A percentile compares a stretch with the other conserved stretches of the same genome.
These are phyloP conservation scores for Adansonia madagascariensis DNA, from an alignment of 441 rosid species.

Conservation along the genomic window DNA sequence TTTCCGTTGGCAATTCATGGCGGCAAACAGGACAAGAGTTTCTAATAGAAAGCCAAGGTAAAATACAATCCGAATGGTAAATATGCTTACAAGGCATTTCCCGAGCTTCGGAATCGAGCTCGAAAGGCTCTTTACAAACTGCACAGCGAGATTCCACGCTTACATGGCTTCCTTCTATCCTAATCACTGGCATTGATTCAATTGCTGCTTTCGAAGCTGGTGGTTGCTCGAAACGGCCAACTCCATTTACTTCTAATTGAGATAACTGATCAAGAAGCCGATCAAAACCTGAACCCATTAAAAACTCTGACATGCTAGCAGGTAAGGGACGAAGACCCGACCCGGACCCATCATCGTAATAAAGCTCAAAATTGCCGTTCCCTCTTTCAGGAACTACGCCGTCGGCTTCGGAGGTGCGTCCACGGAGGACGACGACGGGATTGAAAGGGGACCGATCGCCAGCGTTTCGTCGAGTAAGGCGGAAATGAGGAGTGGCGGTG, in stretches of 20 bases:
- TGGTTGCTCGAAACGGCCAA: constrained; percentile 47
- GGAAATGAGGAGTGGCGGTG: constrained; percentile 31
- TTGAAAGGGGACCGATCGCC: constrained; percentile 64
- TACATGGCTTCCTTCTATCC: constrained; percentile 42
- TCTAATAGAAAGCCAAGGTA: constrained; percentile 59
- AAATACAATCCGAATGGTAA: constrained; percentile 60
- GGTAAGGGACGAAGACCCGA: constrained; percentile 63
- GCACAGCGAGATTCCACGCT: constrained; percentile 55
- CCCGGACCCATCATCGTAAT: constrained; percentile 58
- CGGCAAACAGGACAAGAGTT: constrained; percentile 72
- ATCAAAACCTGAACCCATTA: constrained; percentile 69
- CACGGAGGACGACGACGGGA: constrained; percentile 63
- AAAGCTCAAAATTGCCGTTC: constrained; percentile 47
- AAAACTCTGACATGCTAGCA: constrained; percentile 57
- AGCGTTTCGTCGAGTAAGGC: constrained; percentile 36
- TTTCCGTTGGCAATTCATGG: constrained; percentile 52
- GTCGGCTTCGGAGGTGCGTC: constrained; percentile 34
- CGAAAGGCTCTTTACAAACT: constrained; percentile 60
- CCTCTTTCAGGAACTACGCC: constrained; percentile 32
- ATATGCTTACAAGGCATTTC: constrained; percentile 75
- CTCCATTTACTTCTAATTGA: constrained; percentile 48
- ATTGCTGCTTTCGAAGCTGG: constrained; percentile 66
- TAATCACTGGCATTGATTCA: constrained; percentile 63
- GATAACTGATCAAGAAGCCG: constrained; percentile 61
- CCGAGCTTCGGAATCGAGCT: constrained; percentile 49